Evolutionary conservation across 2,329 filamentous ascomycete species (phyloP), one percentile per base, ranked within the genome.

Genomic region (Botrytis byssoidea): DNA sequence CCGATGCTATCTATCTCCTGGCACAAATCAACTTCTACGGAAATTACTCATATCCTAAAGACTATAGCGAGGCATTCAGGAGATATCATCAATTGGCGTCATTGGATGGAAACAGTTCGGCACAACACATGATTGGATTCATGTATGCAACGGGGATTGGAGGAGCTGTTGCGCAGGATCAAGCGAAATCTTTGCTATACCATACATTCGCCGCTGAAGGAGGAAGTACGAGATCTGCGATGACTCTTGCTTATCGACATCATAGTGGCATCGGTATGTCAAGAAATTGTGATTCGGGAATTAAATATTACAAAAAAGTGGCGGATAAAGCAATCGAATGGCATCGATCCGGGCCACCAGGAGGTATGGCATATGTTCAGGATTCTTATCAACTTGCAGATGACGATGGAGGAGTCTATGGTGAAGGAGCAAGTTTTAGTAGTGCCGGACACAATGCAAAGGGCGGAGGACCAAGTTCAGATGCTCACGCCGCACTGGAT

Each of bases 11-110:
- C 64, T 97, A 92, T 80, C 86, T 97, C 25, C 87, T 99, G 37
- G 96, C 93, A 29, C 93, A 99, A 81, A 91, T 99, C 87, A 97
- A 97, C 85, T 98, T 98, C 83, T 94, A 96, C 79, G 96, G 96
- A 81, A 98, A 98, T 83, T 97, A 92, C 83, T 92, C 93, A 35
- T 88, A 98, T 79, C 95, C 95, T 2, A 88, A 91, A 76, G 90
- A 98, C 81, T 94, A 97, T 78, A 86, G 88, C 46, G 86, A 89
- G 66, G 93, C 96, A 0, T 97, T 97, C 81, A 86, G 88, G 77
- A 88, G 93, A 84, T 99, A 98, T 83, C 86, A 92, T 75, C 87
- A 91, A 75, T 87, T 99, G 71, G 93, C 95, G 4, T 86, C 87
- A 29, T 82, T 91, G 74, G 88, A 92, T 77, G 96, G 95, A 63